Conservation (phyloP, 1,139 yeast genomes). For the Yamadazyma jaroonii region DNA sequence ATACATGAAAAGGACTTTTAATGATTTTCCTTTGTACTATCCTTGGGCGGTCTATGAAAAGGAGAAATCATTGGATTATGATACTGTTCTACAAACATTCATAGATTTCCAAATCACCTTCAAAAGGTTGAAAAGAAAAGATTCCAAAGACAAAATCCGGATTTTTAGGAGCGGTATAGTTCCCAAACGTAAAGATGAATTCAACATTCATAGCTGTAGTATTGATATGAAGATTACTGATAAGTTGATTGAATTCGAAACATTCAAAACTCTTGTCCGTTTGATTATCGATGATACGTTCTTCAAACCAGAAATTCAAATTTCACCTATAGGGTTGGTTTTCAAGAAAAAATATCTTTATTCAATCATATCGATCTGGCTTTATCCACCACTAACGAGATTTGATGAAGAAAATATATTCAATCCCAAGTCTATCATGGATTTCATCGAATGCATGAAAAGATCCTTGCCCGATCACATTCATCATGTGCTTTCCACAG, state of each 20-base stretch:
- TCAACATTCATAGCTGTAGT: slow-evolving; percentile 9
- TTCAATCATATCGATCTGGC: slow-evolving; percentile 22
- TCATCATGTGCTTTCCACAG: slow-evolving; percentile 2
- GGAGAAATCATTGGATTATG: slow-evolving; percentile 7
- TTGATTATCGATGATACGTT: slow-evolving; percentile 15
- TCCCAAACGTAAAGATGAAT: slow-evolving; percentile 14
- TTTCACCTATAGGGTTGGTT: slow-evolving; percentile 16
- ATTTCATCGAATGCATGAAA: slow-evolving; percentile 15
- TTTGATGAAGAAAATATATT: slow-evolving; percentile 10
- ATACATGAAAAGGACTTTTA: slow-evolving; percentile 10
- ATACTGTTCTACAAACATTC: slow-evolving; percentile 15
- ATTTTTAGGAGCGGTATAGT: slow-evolving; percentile 16
- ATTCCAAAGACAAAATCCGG: slow-evolving; percentile 7
- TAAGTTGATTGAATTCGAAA: slow-evolving; percentile 10
- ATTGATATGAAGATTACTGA: slow-evolving; percentile 15
- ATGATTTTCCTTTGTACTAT: slow-evolving; percentile 18
- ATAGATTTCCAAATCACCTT: slow-evolving; percentile 11
- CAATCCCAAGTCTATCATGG: slow-evolving; percentile 9
- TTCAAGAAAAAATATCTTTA: slow-evolving; percentile 16
- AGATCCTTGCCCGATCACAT: slow-evolving; percentile 12
- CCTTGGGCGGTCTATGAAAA: slow-evolving; percentile 20
- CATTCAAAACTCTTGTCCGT: slow-evolving; percentile 12
- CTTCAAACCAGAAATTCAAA: slow-evolving; percentile 13
- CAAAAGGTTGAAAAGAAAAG: slow-evolving; percentile 9
- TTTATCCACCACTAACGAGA: slow-evolving; percentile 15